Evolutionary conservation across 768 basidiomycete species (phyloP).

Genomic region (Boletus fagicola): DNA sequence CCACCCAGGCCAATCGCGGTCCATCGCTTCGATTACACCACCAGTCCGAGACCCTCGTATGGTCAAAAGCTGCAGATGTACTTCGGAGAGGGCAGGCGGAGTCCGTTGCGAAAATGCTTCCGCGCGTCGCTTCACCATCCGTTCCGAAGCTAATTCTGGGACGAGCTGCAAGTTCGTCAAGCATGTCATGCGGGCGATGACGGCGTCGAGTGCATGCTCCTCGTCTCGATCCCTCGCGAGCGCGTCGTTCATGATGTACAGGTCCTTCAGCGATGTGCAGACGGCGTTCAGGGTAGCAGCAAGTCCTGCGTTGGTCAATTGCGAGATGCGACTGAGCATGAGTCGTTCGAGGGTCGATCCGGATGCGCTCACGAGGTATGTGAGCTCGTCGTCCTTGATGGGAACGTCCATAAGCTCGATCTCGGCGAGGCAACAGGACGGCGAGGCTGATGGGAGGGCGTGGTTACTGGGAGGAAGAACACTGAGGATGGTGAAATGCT

Average conservation of each 20-base stretch:
- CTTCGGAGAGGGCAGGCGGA: neutral
- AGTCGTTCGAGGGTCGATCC: conserved; percentile 7
- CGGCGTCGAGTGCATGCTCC: conserved; percentile 8
- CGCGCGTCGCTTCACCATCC: conserved; percentile 8
- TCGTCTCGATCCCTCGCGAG: neutral
- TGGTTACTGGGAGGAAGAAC: neutral
- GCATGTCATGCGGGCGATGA: conserved; percentile 3
- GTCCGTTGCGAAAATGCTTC: neutral
- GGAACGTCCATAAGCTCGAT: neutral
- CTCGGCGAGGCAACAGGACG: conserved; percentile 1
- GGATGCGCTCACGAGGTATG: conserved; percentile 3
- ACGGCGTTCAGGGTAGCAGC: neutral
- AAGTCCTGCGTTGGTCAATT: conserved; percentile 9
- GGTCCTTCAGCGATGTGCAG: neutral
- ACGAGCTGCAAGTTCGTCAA: neutral
- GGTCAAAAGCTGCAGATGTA: neutral
- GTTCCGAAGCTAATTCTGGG: neutral
- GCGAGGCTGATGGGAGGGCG: neutral
- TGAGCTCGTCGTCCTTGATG: conserved; percentile 13
- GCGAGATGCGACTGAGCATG: neutral
- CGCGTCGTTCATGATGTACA: neutral
- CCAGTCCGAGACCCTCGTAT: neutral
- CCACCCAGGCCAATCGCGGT: conserved; percentile 7
- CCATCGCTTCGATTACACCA: neutral
- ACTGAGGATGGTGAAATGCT: neutral